These are phyloP conservation scores for Plasmodium malariae DNA, from an alignment of 169 alveolate species.

Conservation along the genomic window DNA sequence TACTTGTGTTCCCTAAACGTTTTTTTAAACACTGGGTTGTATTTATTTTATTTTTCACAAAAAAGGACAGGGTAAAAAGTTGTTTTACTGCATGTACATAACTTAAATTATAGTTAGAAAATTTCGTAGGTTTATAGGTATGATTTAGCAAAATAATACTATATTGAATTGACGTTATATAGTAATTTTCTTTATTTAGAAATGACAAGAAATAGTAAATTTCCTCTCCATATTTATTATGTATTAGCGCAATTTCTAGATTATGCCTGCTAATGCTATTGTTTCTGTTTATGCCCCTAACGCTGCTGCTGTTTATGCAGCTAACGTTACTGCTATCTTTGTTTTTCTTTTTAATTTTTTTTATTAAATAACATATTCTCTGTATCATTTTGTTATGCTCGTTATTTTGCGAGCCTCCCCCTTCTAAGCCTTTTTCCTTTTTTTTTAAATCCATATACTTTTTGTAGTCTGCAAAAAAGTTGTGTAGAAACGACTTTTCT, in stretches of 20 bases:
- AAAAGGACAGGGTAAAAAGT: slow-evolving; percentile 23
- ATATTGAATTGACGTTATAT: slow-evolving; percentile 36
- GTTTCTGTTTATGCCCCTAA: background rate
- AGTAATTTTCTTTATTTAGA: slow-evolving; percentile 15
- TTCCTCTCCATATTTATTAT: slow-evolving; percentile 23
- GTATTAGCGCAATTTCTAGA: background rate
- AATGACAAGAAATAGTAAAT: slow-evolving; percentile 11
- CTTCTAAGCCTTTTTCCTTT: slow-evolving; percentile 8
- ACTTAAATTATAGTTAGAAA: background rate
- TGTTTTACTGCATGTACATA: slow-evolving; percentile 22
- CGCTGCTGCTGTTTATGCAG: background rate
- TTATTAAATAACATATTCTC: slow-evolving; percentile 20
- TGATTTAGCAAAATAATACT: slow-evolving; percentile 27
- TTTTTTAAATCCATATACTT: slow-evolving; percentile 11
- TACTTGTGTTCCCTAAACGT: background rate
- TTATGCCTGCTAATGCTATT: background rate
- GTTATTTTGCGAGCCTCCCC: background rate
- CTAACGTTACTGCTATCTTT: background rate
- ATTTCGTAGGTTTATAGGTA: background rate
- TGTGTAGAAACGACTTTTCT: slow-evolving; percentile 38
- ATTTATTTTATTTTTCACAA: slow-evolving; percentile 11
- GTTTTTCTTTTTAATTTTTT: slow-evolving; percentile 26
- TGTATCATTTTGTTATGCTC: slow-evolving; percentile 42
- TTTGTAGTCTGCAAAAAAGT: slow-evolving; percentile 63
- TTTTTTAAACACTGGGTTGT: background rate